Evolutionary conservation across 805 yeast genomes (phyloP), one percentile per base, ranked within the genome.

Genomic region (Ogataea zsoltii): DNA sequence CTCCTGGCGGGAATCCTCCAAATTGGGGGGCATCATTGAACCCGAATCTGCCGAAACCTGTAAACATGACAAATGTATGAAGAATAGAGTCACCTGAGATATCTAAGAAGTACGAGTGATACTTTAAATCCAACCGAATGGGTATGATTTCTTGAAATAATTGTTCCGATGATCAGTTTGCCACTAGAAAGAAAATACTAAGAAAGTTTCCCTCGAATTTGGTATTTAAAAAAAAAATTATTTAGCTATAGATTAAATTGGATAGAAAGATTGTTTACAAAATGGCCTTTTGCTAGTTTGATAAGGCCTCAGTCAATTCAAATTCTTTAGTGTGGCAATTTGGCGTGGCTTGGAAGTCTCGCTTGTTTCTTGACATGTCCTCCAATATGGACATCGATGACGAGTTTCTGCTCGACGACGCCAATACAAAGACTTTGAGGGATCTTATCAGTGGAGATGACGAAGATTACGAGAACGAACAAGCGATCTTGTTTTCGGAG

Each of bases 21-120:
- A 41, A 41, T 11, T 41, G 49, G 33, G 56, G 51, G 15, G 49
- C 52, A 35, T 35, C 42, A 11, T 45, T 45, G 26, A 46, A 39
- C 33, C 35, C 38, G 33, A 56, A 56, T 18, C 58, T 50, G 7
- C 58, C 58, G 49, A 58, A 61, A 10, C 63, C 59, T 7, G 65
- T 50, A 45, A 61, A 62, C 68, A 37, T 36, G 31, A 13, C 13
- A 13, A 13, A 28, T n/a, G n/a, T n/a, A n/a, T n/a, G n/a, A n/a
- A n/a, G n/a, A n/a, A n/a, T n/a, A n/a, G n/a, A n/a, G n/a, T n/a
- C n/a, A n/a, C n/a, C n/a, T n/a, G n/a, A n/a, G n/a, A n/a, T n/a
- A n/a, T n/a, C n/a, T n/a, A n/a, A n/a, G n/a, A n/a, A n/a, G n/a
- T n/a, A n/a, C n/a, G n/a, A n/a, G n/a, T n/a, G n/a, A n/a, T n/a